A percentile compares a stretch with the other conserved stretches of the same genome.
Conservation (phyloP, 129 eudicot genomes). For the Ambrosia trifida region DNA sequence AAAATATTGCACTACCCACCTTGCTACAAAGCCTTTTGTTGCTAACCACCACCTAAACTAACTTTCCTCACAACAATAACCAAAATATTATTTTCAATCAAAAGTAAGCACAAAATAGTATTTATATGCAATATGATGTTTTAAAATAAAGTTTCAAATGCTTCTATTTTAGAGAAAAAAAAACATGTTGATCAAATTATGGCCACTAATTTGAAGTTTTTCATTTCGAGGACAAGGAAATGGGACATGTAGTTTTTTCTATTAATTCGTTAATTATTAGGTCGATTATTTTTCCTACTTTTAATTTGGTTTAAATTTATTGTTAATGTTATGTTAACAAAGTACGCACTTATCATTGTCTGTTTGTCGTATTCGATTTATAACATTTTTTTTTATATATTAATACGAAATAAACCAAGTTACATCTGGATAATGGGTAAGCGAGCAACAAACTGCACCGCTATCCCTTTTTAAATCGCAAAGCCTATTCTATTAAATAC, state of each 20-base stretch:
- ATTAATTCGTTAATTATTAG: not conserved
- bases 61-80: not conserved
- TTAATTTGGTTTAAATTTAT: not conserved
- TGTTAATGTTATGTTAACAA: no score
- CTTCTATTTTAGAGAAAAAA: not conserved
- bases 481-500: no score
- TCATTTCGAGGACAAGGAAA: not conserved
- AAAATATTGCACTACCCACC: no score
- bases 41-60: constrained; percentile 9
- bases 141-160: not conserved
- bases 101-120: not conserved
- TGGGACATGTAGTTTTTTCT: not conserved
- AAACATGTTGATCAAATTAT: constrained; percentile 10
- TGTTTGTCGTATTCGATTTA: no score
- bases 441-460: no score
- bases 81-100: not conserved
- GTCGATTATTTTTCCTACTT: not conserved
- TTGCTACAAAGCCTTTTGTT: not conserved
- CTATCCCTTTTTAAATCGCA: no score
- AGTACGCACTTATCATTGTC: no score
- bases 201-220: constrained; percentile 4
- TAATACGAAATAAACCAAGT: no score
- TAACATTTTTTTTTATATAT: no score
- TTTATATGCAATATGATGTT: not conserved
- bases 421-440: no score